These are phyloP conservation scores for Strobilomyces confusus DNA, from an alignment of 768 basidiomycete genomes.

Conservation along the genomic window DNA sequence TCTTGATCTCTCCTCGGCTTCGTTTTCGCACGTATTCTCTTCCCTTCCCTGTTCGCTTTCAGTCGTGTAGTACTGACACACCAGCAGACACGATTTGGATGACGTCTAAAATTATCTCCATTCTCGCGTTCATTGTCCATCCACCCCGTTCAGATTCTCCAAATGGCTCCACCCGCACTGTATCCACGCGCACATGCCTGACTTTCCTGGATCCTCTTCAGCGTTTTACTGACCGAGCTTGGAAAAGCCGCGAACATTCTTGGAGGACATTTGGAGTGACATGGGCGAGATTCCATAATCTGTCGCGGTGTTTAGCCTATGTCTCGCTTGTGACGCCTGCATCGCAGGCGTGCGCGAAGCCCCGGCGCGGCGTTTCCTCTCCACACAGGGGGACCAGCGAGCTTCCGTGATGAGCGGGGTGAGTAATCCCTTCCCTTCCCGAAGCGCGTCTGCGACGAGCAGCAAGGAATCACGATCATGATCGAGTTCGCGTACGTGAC, in stretches of 20 bases:
- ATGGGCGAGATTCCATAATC: constrained; percentile 34
- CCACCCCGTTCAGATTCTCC: constrained; percentile 27
- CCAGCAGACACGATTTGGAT: constrained; percentile 7
- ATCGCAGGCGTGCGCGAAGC: constrained; percentile 2
- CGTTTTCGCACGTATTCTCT: no score
- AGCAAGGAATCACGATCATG: constrained; percentile 11
- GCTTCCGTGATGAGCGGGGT: constrained; percentile 25
- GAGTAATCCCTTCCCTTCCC: constrained; percentile 49
- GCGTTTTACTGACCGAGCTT: constrained; percentile 45
- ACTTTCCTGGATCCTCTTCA: constrained; percentile 25
- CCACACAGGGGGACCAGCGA: constrained; percentile 17
- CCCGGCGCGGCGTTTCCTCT: constrained; percentile 16
- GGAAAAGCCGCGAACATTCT: constrained; percentile 53
- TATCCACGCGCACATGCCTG: constrained; percentile 21
- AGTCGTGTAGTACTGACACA: no score
- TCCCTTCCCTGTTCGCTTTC: no score
- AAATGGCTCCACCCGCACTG: constrained; percentile 13
- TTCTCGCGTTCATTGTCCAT: constrained; percentile 54
- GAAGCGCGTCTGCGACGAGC: constrained; percentile 36
- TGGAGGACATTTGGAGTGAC: constrained; percentile 58
- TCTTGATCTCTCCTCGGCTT: no score
- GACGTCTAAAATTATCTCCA: constrained; percentile 34
- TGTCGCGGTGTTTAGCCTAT: constrained; percentile 25
- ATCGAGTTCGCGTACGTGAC: constrained; percentile 4
- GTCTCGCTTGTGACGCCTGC: constrained; percentile 1